phyloP scores from a whole-genome alignment of 176 grass and related monocot species.

The Bromus sterilis region DNA sequence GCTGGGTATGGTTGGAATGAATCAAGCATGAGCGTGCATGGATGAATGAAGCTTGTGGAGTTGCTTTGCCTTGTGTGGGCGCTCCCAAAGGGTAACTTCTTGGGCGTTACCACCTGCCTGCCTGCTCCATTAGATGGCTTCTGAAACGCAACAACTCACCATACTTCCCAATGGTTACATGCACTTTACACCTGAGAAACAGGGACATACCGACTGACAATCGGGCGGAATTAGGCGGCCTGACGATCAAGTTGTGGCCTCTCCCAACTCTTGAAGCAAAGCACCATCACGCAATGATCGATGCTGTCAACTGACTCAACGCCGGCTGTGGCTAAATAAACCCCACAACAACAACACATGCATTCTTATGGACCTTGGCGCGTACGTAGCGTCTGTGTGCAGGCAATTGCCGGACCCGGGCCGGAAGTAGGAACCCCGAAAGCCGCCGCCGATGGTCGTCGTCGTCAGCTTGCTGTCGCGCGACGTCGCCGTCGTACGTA shows the following conservation, averaged over 20 bases:
- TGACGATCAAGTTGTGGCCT: constrained; percentile 10
- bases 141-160: background rate
- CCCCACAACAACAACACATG: background rate
- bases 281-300: constrained; percentile 5
- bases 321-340: background rate
- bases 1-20: constrained; percentile 13
- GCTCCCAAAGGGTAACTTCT: constrained; percentile 5
- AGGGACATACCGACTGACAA: background rate
- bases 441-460: background rate
- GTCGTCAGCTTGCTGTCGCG: constrained; percentile 34
- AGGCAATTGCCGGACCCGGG: constrained; percentile 1
- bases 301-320: too few relatives aligned
- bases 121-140: background rate
- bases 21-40: background rate
- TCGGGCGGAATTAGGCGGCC: constrained; percentile 11
- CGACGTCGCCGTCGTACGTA: background rate
- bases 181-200: background rate
- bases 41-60: background rate
- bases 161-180: background rate
- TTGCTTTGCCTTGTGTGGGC: constrained; percentile 2
- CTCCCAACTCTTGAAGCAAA: constrained; percentile 21
- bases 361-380: background rate
- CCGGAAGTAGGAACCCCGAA: too few relatives aligned
- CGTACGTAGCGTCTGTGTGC: background rate
- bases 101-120: background rate